These are phyloP conservation scores for Candida chilensis DNA, from an alignment of 805 yeast genomes.

Conservation along the genomic window DNA sequence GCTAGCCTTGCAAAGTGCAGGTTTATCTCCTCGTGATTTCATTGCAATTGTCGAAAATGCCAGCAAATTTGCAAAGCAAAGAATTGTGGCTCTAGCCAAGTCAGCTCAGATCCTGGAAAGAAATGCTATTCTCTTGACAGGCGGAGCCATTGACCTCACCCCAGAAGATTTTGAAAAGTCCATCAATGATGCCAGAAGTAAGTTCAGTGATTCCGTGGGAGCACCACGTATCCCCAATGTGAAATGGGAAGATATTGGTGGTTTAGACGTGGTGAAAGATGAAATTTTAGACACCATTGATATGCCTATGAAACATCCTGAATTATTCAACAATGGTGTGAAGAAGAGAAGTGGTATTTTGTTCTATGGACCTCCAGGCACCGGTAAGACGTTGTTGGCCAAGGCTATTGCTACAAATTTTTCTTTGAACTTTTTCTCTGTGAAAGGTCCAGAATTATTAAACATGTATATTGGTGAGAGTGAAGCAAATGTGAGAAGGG, in stretches of 20 bases:
- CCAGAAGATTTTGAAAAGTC: conserved; percentile 62
- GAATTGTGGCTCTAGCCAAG: conserved; percentile 27
- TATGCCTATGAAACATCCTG: conserved; percentile 91
- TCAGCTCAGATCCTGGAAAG: conserved; percentile 10
- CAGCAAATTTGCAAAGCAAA: conserved; percentile 42
- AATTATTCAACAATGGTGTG: conserved; percentile 77
- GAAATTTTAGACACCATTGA: conserved; percentile 94
- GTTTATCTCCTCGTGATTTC: conserved; percentile 80
- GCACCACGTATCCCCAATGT: conserved; percentile 96
- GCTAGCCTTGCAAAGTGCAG: conserved; percentile 84
- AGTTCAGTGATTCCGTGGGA: conserved; percentile 89
- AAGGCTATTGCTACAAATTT: conserved; percentile 96
- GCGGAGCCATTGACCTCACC: conserved; percentile 42
- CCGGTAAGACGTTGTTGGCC: conserved; percentile 92
- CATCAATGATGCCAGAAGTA: conserved; percentile 73
- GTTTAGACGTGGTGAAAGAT: conserved; percentile 80
- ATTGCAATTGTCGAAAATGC: conserved; percentile 62
- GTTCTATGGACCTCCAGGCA: conserved; percentile 98
- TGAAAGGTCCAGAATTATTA: conserved; percentile 92
- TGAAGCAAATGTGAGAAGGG: conserved; percentile 92
- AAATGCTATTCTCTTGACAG: conserved; percentile 35
- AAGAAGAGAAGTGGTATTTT: conserved; percentile 91
- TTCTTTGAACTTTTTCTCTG: conserved; percentile 89
- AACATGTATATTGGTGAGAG: conserved; percentile 99
- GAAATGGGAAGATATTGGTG: conserved; percentile 97